Evolutionary conservation across 2,329 filamentous ascomycete genomes (phyloP).

Genomic region (Alternaria sp.): DNA sequence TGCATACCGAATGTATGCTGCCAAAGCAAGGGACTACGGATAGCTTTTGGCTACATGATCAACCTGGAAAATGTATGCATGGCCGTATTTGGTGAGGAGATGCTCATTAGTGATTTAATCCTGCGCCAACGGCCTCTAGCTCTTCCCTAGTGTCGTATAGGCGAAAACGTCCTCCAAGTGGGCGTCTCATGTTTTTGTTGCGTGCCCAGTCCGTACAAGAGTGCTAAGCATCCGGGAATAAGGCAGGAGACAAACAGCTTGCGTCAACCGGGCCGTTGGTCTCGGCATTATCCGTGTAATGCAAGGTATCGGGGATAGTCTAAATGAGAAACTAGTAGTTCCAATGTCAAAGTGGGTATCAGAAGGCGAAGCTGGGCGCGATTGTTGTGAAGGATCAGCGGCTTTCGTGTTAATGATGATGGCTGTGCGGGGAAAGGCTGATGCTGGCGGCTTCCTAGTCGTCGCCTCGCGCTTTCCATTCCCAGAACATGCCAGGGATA

Average conservation of each 20-base stretch:
- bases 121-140: not conserved
- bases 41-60: too few species aligned
- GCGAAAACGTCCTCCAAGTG: not conserved
- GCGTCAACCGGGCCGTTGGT: not conserved
- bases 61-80: too few species aligned
- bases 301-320: slow-evolving; percentile 2
- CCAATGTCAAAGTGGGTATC: not conserved
- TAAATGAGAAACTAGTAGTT: not conserved
- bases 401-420: slow-evolving; percentile 1
- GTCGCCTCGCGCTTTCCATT: slow-evolving; percentile 10
- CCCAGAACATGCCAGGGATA: slow-evolving; percentile 4
- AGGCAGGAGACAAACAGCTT: not conserved
- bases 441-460: slow-evolving; percentile 8
- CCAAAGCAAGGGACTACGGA: too few species aligned
- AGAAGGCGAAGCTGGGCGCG: slow-evolving; percentile 6
- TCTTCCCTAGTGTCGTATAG: not conserved
- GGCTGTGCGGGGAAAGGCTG: slow-evolving; percentile 4
- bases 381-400: not conserved
- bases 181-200: not conserved
- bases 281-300: slow-evolving; percentile 8
- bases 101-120: not conserved
- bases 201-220: not conserved
- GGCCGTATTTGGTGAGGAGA: too few species aligned
- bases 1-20: too few species aligned
- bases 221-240: not conserved